Evolutionary conservation across 1,284 basidiomycete species (phyloP), one percentile per base, ranked within the genome.

Genomic region (Ustilago vetiveriae): DNA sequence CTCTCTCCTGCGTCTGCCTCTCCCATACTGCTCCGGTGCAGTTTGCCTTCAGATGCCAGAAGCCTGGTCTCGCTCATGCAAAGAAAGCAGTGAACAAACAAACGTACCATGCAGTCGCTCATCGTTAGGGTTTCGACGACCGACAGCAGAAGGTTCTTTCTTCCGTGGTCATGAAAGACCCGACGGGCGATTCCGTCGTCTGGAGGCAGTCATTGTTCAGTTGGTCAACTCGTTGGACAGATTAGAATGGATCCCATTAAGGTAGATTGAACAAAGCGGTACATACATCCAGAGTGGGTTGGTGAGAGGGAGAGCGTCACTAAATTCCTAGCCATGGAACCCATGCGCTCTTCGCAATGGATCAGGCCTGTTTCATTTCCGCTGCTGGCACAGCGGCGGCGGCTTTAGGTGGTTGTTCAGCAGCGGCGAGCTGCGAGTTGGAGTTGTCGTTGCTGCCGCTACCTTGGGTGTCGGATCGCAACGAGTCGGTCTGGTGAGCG

Each of bases 401-500:
- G 23, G 40, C n/a, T 6, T 40, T n/a, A 3, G 40, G 22, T 6
- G 30, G 23, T 11, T 45, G 33, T 3, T 38, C 30, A 14, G 24
- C 33, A 24, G 29, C 33, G 14, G 24, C 37, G 3, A 43, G 30
- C 7, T 45, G 38, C 11, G 45, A 11, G 21, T 38, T 36, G 6
- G 42, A 42, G 6, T 51, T 51, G 4, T 52, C 55, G 17, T 58
- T 51, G 21, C 38, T 55, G 37, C 47, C 41, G 24, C 35, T 22
- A 4, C 17, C 32, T n/a, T 56, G 41, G 14, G 51, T 44, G 2
- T 56, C 40, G 1, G 53, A 49, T 4, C 46, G 23, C 30, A 62
- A 42, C 45, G 62, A 66, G 3, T 26, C 42, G 23, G 60, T 55
- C 19, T 58, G 46, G 6, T 59, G 46, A 17, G 39, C 52, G n/a